Conservation (phyloP, 441 rosid genomes). For the Adansonia rubrostipa region DNA sequence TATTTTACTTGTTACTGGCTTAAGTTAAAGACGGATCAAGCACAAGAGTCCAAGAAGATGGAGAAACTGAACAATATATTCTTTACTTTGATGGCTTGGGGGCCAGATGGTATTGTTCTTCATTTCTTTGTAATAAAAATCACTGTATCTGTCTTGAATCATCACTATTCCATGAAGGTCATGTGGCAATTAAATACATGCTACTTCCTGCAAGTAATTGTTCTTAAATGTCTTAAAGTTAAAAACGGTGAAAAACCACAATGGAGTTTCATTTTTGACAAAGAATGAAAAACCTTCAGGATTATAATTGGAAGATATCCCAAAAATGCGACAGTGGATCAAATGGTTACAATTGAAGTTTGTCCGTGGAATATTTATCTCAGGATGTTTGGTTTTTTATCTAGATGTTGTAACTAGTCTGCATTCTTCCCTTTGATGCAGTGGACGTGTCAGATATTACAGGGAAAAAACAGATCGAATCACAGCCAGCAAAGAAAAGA, state of each 20-base stretch:
- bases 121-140: not conserved
- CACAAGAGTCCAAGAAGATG: slow-evolving; percentile 97
- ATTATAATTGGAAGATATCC: not conserved
- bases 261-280: not conserved
- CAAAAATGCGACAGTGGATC: too few relatives aligned
- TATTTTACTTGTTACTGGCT: slow-evolving; percentile 51
- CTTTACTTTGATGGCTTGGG: slow-evolving; percentile 86
- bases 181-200: not conserved
- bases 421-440: slow-evolving; percentile 37
- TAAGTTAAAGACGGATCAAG: slow-evolving; percentile 96
- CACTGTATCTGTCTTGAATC: not conserved
- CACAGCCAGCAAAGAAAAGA: slow-evolving; percentile 78
- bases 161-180: not conserved
- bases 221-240: not conserved
- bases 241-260: not conserved
- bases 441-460: slow-evolving; percentile 70
- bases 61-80: slow-evolving; percentile 92
- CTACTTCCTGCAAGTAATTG: not conserved
- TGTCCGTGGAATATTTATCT: too few relatives aligned
- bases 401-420: slow-evolving; percentile 19
- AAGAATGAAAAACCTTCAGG: not conserved
- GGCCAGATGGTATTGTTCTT: slow-evolving; percentile 73
- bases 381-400: not conserved
- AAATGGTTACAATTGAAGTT: not conserved
- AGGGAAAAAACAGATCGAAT: slow-evolving; percentile 74